Conservation (phyloP, 306 rosid genomes). For the Cajanus cajan region DNA sequence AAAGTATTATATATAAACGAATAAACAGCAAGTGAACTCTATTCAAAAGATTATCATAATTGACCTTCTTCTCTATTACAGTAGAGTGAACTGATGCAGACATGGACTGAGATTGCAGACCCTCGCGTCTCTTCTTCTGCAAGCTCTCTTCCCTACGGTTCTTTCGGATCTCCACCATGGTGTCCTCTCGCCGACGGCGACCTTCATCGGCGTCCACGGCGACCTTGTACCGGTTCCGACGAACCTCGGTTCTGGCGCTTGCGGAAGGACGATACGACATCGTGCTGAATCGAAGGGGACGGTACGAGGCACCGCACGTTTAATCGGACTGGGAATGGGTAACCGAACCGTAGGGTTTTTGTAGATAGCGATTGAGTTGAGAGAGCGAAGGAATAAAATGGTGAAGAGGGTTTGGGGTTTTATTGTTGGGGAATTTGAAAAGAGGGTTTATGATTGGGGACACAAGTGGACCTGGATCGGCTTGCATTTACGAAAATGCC, state of each 20-base stretch:
- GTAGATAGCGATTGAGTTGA: background rate
- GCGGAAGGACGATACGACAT: constrained; percentile 74
- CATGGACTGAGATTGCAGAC: constrained; percentile 55
- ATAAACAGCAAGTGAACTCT: background rate
- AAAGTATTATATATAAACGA: too few species aligned
- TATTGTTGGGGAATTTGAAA: background rate
- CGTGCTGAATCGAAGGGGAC: background rate
- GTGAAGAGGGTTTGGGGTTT: constrained; percentile 30
- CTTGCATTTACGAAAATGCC: constrained; percentile 42
- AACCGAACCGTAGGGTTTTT: constrained; percentile 21
- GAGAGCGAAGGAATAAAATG: background rate
- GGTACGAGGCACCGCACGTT: too few species aligned
- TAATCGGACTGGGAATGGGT: background rate
- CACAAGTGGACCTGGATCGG: constrained; percentile 50
- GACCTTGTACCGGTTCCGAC: constrained; percentile 86
- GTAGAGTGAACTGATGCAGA: constrained; percentile 24
- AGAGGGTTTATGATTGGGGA: background rate
- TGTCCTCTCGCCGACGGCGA: constrained; percentile 78
- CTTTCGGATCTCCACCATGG: constrained; percentile 90
- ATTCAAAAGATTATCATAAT: background rate
- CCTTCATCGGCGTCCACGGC: constrained; percentile 94
- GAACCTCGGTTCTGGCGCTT: constrained; percentile 70
- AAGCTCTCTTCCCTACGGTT: constrained; percentile 79
- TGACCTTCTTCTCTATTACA: constrained; percentile 29
- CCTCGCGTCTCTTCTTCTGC: constrained; percentile 87